Evolutionary conservation across 208 protist species (phyloP), one percentile per base, ranked within the genome.

Genomic region (Herpetomonas samuelpessoai): DNA sequence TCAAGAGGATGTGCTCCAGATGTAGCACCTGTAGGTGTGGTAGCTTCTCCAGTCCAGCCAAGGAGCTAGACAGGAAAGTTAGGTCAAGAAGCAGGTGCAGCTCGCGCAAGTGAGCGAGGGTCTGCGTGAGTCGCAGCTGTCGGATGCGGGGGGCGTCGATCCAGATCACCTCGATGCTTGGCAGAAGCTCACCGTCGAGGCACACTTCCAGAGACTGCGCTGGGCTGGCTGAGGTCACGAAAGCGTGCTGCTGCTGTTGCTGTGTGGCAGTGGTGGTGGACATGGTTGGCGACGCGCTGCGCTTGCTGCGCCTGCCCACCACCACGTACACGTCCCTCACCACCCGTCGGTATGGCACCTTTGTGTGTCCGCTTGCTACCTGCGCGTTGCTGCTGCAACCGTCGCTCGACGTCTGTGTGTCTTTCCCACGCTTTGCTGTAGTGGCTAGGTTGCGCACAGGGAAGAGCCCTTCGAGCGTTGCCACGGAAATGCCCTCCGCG

Each of bases 21-120:
- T 88, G 81, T 19, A 88, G 47, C 38, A 88, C 81, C 68, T 83
- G 73, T 2, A 83, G 65, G 31, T 52, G 58, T 14, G 73, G 63
- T 45, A 88, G 68, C 22, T 7, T 55, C 61, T 81, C 76, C 41
- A 83, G 62, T 14, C 76, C 76, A 16, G 55, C 28, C 35, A 88
- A 57, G 19, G 53, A 50, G 29, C 68, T 76, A 48, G 58, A 72
- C 21, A 49, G 55, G 45, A 88, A 77, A 18, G 70, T 27, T 4
- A 35, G 38, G 41, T 88, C 81, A 22, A 75, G 53, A 2, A 80
- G 50, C 9, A 88, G 64, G 66, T 88, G 81, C 38, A 88, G 57
- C 55, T 88, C 81, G 9, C 74, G 68, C 30, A 88, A 41, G 22
- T 52, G 51, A 4, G 14, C 1, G 26, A 69, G 60, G 1, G 56